These are phyloP conservation scores for Yamadazyma philogaea DNA, from an alignment of 805 yeast genomes.

Conservation along the genomic window DNA sequence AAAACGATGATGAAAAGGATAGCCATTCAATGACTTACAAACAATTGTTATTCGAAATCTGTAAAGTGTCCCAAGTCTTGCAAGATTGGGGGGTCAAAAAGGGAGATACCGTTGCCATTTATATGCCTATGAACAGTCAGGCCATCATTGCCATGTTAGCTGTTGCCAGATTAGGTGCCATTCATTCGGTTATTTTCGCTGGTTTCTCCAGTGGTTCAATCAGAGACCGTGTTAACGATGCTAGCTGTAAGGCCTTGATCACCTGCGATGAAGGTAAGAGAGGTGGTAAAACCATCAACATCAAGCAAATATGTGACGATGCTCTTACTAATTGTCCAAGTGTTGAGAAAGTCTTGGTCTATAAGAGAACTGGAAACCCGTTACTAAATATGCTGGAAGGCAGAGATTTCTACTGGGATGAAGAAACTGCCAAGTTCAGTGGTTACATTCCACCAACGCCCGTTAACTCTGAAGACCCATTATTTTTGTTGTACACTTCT, in stretches of 20 bases:
- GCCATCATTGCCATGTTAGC: constrained; percentile 76
- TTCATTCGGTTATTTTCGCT: constrained; percentile 83
- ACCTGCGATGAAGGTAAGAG: constrained; percentile 81
- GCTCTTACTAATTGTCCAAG: constrained; percentile 65
- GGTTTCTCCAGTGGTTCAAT: constrained; percentile 76
- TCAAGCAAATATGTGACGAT: constrained; percentile 80
- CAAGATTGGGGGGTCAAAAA: constrained; percentile 64
- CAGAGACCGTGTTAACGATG: constrained; percentile 69
- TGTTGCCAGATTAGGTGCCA: constrained; percentile 75
- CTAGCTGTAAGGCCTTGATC: constrained; percentile 66
- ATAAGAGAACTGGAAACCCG: constrained; percentile 66
- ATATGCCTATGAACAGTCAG: constrained; percentile 83
- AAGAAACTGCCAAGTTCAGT: constrained; percentile 75
- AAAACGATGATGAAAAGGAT: constrained; percentile 74
- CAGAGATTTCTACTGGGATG: constrained; percentile 83
- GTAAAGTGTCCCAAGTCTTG: constrained; percentile 68
- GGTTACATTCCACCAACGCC: constrained; percentile 85
- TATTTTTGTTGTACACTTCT: constrained; percentile 92
- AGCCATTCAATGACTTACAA: constrained; percentile 64
- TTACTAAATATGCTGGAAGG: constrained; percentile 48
- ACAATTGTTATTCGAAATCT: constrained; percentile 67
- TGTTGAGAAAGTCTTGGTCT: constrained; percentile 68
- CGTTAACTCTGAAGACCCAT: constrained; percentile 89
- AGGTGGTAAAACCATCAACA: constrained; percentile 79
- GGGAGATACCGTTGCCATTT: constrained; percentile 85